Percentiles rank a stretch among this genome's conserved stretches.
phyloP scores from a whole-genome alignment of 2,329 filamentous ascomycete genomes.

The Verticillium longisporum region DNA sequence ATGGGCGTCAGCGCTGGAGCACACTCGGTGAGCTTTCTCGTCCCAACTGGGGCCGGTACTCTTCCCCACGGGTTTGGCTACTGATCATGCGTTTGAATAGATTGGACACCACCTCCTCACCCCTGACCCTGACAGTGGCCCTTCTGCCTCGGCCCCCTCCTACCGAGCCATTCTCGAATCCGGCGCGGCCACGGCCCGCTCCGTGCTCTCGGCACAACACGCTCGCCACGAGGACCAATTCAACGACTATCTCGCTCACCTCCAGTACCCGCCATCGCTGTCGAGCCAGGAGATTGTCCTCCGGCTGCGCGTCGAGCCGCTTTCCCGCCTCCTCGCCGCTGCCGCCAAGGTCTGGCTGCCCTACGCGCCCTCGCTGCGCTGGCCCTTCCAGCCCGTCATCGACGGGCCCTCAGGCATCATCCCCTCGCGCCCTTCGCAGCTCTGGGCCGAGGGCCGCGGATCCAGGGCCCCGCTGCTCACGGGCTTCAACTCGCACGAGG shows the following conservation, averaged over 20 bases:
- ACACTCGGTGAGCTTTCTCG: slow-evolving; percentile 42
- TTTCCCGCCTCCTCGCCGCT: slow-evolving; percentile 29
- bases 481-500: slow-evolving; percentile 66
- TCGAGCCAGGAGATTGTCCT: slow-evolving; percentile 42
- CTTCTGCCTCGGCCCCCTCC: slow-evolving; percentile 36
- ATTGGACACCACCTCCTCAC: slow-evolving; percentile 62
- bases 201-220: slow-evolving; percentile 46
- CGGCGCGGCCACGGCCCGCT: slow-evolving; percentile 47
- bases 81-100: slow-evolving; percentile 25
- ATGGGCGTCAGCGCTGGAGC: slow-evolving; percentile 57
- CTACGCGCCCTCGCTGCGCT: slow-evolving; percentile 38
- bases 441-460: slow-evolving; percentile 46
- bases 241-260: slow-evolving; percentile 44
- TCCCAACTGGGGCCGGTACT: background rate
- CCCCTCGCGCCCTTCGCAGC: slow-evolving; percentile 44
- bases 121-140: slow-evolving; percentile 18
- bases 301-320: slow-evolving; percentile 37
- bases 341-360: slow-evolving; percentile 34
- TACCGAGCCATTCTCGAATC: slow-evolving; percentile 50
- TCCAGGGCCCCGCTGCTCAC: slow-evolving; percentile 54
- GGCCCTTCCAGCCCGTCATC: slow-evolving; percentile 65
- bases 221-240: slow-evolving; percentile 51
- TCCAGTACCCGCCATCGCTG: slow-evolving; percentile 33
- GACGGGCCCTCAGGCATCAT: slow-evolving; percentile 50
- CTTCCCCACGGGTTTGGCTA: slow-evolving; percentile 1